Evolutionary conservation across 2,329 filamentous ascomycete species (phyloP).

Genomic region (Aspergillus fischeri): DNA sequence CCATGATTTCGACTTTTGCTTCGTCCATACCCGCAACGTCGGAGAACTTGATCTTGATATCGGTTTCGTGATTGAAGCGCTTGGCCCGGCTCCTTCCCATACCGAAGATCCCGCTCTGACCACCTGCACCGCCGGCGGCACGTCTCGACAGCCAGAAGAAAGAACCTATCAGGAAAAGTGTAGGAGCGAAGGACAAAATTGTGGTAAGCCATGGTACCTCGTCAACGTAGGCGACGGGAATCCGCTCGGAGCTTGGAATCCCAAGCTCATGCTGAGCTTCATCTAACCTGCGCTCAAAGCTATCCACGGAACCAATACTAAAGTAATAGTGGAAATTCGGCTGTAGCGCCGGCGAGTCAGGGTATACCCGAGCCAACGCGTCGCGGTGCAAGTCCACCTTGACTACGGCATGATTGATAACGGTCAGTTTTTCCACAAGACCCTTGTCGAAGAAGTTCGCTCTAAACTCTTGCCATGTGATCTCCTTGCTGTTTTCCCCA

Average conservation of each 20-base stretch:
- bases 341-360: conserved; percentile 66
- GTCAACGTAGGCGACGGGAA: conserved; percentile 81
- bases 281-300: conserved; percentile 85
- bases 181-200: conserved; percentile 79
- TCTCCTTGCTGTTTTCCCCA: conserved; percentile 66
- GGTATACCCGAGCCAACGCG: conserved; percentile 66
- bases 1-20: conserved; percentile 97
- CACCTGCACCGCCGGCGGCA: conserved; percentile 63
- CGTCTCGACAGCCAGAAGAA: conserved; percentile 75
- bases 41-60: conserved; percentile 93
- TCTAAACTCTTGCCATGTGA: conserved; percentile 96
- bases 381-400: conserved; percentile 76
- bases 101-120: conserved; percentile 78
- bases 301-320: conserved; percentile 89
- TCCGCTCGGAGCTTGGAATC: conserved; percentile 82
- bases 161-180: conserved; percentile 76
- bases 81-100: conserved; percentile 95
- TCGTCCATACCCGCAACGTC: conserved; percentile 98
- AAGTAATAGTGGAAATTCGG: conserved; percentile 83
- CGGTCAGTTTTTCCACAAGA: conserved; percentile 84
- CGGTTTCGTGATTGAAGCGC: conserved; percentile 94
- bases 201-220: conserved; percentile 71
- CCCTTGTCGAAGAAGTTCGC: conserved; percentile 94
- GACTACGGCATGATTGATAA: conserved; percentile 73
- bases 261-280: conserved; percentile 81